These are phyloP conservation scores for Lipomyces yamanashiensis DNA, from an alignment of 805 yeast species.

Conservation along the genomic window DNA sequence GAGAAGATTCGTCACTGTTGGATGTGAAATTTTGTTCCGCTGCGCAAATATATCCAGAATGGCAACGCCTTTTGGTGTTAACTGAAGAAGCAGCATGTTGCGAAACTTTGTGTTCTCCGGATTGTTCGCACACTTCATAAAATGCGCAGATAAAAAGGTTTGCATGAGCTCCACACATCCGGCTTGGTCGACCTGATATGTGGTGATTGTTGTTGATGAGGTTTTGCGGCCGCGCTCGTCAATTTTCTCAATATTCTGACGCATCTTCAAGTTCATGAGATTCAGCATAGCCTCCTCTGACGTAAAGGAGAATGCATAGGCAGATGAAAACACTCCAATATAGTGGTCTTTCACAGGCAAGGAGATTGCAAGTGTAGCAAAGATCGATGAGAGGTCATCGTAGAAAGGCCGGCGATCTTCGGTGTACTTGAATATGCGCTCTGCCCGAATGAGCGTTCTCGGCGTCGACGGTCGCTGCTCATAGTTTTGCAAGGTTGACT, in stretches of 20 bases:
- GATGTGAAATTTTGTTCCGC: conserved; percentile 56
- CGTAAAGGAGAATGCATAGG: conserved; percentile 59
- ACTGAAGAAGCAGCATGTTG: conserved; percentile 53
- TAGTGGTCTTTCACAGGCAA: conserved; percentile 48
- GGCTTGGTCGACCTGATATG: conserved; percentile 29
- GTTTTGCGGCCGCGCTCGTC: conserved; percentile 23
- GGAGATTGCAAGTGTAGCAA: conserved; percentile 55
- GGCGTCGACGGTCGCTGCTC: conserved; percentile 14
- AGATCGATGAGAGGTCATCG: conserved; percentile 63
- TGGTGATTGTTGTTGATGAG: conserved; percentile 48
- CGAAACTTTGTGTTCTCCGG: conserved; percentile 17
- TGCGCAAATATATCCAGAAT: conserved; percentile 64
- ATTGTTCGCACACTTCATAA: conserved; percentile 26
- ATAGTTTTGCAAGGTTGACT: background rate
- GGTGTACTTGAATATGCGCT: conserved; percentile 27
- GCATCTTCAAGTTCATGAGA: conserved; percentile 56
- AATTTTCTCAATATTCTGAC: conserved; percentile 52
- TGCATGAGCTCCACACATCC: conserved; percentile 23
- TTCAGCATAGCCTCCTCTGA: conserved; percentile 55
- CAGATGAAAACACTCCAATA: conserved; percentile 44
- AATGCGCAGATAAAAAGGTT: conserved; percentile 25
- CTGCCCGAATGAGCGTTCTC: conserved; percentile 22
- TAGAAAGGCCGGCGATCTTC: conserved; percentile 27
- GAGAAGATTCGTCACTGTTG: conserved; percentile 53
- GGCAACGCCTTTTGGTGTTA: conserved; percentile 89